Evolutionary conservation across 768 basidiomycete genomes (phyloP), one percentile per base, ranked within the genome.

Genomic region (Xerocomellus intermedius): DNA sequence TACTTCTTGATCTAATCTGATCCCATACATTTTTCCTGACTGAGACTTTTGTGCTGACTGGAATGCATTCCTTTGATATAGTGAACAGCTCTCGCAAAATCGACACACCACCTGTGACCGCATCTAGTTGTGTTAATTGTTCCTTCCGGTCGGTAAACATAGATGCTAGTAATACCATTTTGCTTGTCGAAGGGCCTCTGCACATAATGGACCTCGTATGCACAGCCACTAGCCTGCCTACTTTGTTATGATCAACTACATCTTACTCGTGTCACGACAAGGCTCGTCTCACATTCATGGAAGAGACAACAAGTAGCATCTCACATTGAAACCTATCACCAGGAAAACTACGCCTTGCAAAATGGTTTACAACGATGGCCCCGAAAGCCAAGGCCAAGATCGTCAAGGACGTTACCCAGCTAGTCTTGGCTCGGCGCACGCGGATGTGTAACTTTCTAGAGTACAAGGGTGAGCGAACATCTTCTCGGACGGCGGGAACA

Each of bases 361-460:
- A 98, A 81, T 98, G 96, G 96, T 98, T 92, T 70, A 80, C 83
- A 19, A 91, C 96, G 1, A 79, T 94, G 72, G 77, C 89, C 30
- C 77, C 86, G 21, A 92, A 94, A 72, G 76, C 77, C 35, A 95
- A 93, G 72, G 80, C 82, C 51, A 96, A 94, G 81, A 94, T 96
- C 66, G 86, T 97, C 59, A 94, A 93, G 74, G 96, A 98, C 67
- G 89, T 98, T 30, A 95, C 94, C 2, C 92, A 94, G 72, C 81
- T 97, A 35, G 94, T 98, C 30, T 78, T 96, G 42, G 90, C 87
- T 48, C 82, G 96, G 48, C 80, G 90, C 55, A 91, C 90, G 47
- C 80, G 89, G 52, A 95, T 94, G 92, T 97, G 94, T 69, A 98
- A 98, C 73, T 89, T 98, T 65, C 73, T 98, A 38, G 96, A 98